Evolutionary conservation across 2,329 filamentous ascomycete species (phyloP).

Genomic region (Colletotrichum kahawae): DNA sequence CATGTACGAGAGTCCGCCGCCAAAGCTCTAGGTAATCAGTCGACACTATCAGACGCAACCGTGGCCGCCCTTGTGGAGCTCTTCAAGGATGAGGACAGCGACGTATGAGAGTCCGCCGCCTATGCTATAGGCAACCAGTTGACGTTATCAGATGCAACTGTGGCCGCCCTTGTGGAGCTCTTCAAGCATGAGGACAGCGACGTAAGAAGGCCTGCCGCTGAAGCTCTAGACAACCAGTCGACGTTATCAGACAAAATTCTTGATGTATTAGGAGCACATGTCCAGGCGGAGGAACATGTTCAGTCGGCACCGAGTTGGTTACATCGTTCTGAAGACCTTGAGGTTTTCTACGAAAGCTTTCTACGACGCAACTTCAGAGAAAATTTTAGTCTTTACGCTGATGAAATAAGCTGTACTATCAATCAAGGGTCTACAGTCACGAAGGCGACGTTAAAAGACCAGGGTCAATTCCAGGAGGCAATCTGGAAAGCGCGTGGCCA

Average conservation of each 20-base stretch:
- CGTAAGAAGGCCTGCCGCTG: background rate
- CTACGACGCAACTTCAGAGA: background rate
- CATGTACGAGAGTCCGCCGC: background rate
- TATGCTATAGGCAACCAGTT: background rate
- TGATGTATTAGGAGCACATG: background rate
- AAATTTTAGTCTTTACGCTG: background rate
- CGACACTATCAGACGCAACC: background rate
- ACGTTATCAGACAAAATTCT: background rate
- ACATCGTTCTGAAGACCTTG: background rate
- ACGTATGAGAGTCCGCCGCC: background rate
- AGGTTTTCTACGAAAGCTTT: background rate
- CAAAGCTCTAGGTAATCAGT: background rate
- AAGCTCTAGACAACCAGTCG: background rate
- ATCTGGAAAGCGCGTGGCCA: background rate
- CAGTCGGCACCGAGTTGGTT: background rate
- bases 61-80: background rate
- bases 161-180: background rate
- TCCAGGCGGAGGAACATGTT: background rate
- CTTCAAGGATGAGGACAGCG: background rate
- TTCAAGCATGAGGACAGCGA: background rate
- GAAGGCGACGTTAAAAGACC: background rate
- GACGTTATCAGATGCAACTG: background rate
- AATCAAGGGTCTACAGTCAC: background rate
- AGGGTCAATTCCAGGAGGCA: background rate
- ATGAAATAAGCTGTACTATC: background rate